Evolutionary conservation across 345 rosid genomes (phyloP).

Genomic region (Nephelium lappaceum): DNA sequence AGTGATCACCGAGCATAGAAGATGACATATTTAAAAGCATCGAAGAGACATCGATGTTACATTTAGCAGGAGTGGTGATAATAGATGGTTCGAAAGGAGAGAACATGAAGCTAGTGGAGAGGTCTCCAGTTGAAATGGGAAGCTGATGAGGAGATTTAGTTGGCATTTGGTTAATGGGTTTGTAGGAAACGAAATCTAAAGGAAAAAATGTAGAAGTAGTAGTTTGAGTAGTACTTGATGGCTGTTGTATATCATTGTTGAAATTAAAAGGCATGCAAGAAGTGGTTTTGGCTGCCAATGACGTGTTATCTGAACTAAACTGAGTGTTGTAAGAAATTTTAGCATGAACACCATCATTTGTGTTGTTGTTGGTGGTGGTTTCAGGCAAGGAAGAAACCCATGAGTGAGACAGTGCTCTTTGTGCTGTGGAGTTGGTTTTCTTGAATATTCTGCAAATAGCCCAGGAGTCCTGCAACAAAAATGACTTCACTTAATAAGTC

Average conservation of each 20-base stretch:
- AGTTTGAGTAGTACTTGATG: background rate
- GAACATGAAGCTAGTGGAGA: constrained; percentile 38
- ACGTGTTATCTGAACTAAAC: constrained; percentile 33
- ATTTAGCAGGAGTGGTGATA: constrained; percentile 27
- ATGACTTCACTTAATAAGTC: background rate
- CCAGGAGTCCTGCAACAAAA: constrained; percentile 75
- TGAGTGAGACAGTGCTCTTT: constrained; percentile 73
- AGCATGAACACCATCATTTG: constrained; percentile 32
- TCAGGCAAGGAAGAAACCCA: constrained; percentile 62
- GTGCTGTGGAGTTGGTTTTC: constrained; percentile 73
- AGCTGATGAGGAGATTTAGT: constrained; percentile 21
- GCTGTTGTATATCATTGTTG: constrained; percentile 31
- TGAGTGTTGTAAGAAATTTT: constrained; percentile 32
- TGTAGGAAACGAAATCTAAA: constrained; percentile 42
- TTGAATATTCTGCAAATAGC: constrained; percentile 94
- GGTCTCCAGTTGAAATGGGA: constrained; percentile 41
- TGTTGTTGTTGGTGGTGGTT: constrained; percentile 20
- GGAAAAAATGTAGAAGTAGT: constrained; percentile 33
- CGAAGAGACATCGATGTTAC: constrained; percentile 44
- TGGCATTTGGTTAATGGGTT: constrained; percentile 27
- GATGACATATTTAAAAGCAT: constrained; percentile 58
- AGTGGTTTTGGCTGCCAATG: constrained; percentile 27
- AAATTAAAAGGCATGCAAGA: constrained; percentile 38
- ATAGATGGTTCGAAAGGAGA: constrained; percentile 42
- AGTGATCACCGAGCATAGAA: constrained; percentile 45